Percentiles rank a stretch among this genome's conserved stretches.
Evolutionary conservation across 2,329 filamentous ascomycete genomes (phyloP).

Genomic region (Daldinia sp.): DNA sequence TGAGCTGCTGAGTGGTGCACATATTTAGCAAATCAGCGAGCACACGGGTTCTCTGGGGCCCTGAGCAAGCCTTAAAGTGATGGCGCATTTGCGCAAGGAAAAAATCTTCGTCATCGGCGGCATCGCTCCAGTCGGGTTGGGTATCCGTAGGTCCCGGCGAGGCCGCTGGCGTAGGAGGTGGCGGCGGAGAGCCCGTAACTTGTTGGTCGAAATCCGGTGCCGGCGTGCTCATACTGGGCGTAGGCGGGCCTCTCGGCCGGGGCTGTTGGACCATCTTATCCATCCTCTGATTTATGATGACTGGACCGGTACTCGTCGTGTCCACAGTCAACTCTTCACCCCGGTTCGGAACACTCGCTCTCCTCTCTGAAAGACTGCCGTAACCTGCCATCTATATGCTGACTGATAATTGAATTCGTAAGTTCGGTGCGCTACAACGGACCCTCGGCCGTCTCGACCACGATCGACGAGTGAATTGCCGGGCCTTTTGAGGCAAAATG

Average conservation of each 20-base stretch:
- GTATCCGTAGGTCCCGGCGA: conserved; percentile 69
- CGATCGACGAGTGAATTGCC: conserved; percentile 8
- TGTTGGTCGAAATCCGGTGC: conserved; percentile 70
- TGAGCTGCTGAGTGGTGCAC: conserved; percentile 93
- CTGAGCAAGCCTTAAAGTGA: conserved; percentile 80
- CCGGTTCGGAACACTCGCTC: conserved; percentile 62
- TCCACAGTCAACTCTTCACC: conserved; percentile 65
- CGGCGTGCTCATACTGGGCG: conserved; percentile 72
- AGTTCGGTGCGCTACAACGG: conserved; percentile 11
- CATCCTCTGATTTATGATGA: conserved; percentile 55
- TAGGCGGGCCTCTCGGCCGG: conserved; percentile 66
- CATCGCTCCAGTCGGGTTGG: conserved; percentile 77
- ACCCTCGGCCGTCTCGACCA: conserved; percentile 2
- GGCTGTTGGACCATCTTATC: conserved; percentile 64
- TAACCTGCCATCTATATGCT: conserved; percentile 53
- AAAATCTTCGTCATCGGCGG: conserved; percentile 81
- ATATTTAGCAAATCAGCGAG: conserved; percentile 89
- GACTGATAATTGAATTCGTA: conserved; percentile 16
- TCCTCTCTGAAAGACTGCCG: conserved; percentile 66
- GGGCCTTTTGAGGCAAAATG: conserved; percentile 2
- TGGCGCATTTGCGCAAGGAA: conserved; percentile 81
- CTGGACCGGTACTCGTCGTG: conserved; percentile 51
- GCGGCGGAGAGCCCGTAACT: conserved; percentile 67
- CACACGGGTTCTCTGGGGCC: conserved; percentile 79
- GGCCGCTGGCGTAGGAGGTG: conserved; percentile 71